Base-by-base conservation (phyloP, 2,329 filamentous ascomycete species). In the Fusarium miscanthi region DNA sequence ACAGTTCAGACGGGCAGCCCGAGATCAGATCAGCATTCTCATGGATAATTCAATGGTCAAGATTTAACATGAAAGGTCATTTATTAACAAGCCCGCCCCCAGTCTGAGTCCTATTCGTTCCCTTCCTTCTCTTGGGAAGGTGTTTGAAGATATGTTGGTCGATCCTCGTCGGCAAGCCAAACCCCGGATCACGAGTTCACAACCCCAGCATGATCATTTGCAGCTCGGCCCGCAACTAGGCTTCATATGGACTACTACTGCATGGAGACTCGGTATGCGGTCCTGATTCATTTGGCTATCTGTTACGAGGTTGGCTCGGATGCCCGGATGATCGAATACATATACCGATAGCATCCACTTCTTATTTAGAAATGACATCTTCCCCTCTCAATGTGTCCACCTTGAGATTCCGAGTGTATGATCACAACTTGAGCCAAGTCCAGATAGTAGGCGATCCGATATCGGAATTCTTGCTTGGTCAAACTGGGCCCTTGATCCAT, bases 81-180 rank as follows among this genome's bases (percentile, higher is more conserved):
- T 42, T 5, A 0, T 17, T 43, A 7, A 25, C 13, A 11, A 31
- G 12, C 3, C 21, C 0, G 45, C 1, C 7, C 6, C 4, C 6
- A 25, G 5, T 31, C 12, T 57, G 23, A 9, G 25, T 16, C 1
- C 4, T 5, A 6, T 31, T 17, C 12, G 3, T 19, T 16, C 8
- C 2, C 17, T n/a, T 27, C 4, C 8, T 38, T 8, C 3, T 33
- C 17, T 0, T n/a, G 10, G 40, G 9, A 14, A n/a, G 3, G 38
- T 11, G 25, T n/a, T 45, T 38, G 17, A 19, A 8, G 13, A n/a
- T 12, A 12, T 40, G n/a, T 3, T 59, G 33, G 27, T 27, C 19
- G 8, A n/a, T 27, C 2, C 9, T 60, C 9, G 8, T n/a, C 19
- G 7, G 14, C 53, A 23, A 3, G 13, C 9, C 7, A 2, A 42